Evolutionary conservation across 148 eudicot genomes (phyloP), one percentile per base, ranked within the genome.

Genomic region (Camellia sinensis): DNA sequence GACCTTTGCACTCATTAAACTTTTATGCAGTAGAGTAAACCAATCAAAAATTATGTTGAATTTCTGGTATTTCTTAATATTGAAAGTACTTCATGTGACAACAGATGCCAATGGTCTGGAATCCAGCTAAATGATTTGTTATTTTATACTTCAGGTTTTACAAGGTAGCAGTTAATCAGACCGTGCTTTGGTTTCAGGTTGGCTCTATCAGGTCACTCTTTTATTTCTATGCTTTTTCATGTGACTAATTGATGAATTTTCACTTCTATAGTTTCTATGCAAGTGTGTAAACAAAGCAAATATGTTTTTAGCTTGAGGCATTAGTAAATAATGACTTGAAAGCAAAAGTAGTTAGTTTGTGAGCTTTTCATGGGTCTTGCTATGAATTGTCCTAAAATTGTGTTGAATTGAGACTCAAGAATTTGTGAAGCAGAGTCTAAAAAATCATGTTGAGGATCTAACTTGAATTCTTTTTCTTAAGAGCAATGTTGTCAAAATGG

Each of bases 131-230:
- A 45, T 63, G 60, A 3, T 48, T 40, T 61, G 4, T 7, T 75
- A 59, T 64, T 63, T 63, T 87, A 80, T 37, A 29, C 37, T 86
- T 74, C 89, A 95, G 97, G 87, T 95, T 88, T 72, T 95, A 95
- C 87, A 92, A 89, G 88, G 94, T 92, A 72, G 92, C 87, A 65
- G 85, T 87, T 48, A 93, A 93, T 84, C 94, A 81, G 88, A 95
- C 96, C 11, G 86, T 92, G 88, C 88, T 95, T 81, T 93, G 97
- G 98, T 95, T 95, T 95, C 98, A 95, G 98, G 98, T 95, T 93
- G 89, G 96, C 92, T 88, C 88, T 85, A 89, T 80, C 90, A 89
- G 91, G 91, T 89, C 80, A 83, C 88, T 75, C 83, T 80, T 80
- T 81, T 86, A 69, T 77, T 80, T 73, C 78, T 77, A 77, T 87